Percentiles rank a stretch among this genome's conserved stretches.
Evolutionary conservation across 73 alveolate genomes (phyloP).

Genomic region (Uronychia setigera): DNA sequence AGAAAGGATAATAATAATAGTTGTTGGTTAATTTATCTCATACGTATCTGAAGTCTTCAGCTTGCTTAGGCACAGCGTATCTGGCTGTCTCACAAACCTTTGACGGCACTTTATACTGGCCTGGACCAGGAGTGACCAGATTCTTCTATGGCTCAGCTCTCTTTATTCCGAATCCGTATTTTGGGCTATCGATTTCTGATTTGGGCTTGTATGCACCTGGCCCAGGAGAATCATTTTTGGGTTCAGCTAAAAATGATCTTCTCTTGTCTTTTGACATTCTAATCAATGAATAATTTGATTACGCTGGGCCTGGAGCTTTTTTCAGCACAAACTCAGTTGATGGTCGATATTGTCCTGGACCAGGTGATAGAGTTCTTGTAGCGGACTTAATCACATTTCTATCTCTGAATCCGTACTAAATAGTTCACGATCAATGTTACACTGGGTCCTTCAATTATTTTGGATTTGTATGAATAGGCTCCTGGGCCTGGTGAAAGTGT

Average conservation of each 20-base stretch:
- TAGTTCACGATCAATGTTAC: not conserved
- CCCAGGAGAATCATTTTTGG: not conserved
- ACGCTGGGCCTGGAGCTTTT: constrained; percentile 8
- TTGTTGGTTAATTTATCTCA: constrained; percentile 6
- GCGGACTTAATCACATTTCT: not conserved
- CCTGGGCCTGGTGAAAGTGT: not conserved
- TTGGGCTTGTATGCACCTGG: not conserved
- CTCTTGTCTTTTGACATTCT: not conserved
- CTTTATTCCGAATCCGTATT: constrained; percentile 3
- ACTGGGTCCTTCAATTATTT: not conserved
- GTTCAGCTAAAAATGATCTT: not conserved
- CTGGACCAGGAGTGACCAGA: constrained; percentile 34
- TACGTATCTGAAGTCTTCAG: constrained; percentile 8
- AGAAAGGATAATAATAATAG: not conserved
- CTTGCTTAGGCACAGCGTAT: constrained; percentile 7
- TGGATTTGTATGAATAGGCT: not conserved
- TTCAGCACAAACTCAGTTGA: not conserved
- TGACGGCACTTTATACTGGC: constrained; percentile 30
- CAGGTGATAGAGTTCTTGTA: not conserved
- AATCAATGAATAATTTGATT: not conserved
- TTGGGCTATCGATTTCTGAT: not conserved
- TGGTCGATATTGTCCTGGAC: constrained; percentile 10
- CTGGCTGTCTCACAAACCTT: constrained; percentile 1
- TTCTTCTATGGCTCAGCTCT: not conserved
- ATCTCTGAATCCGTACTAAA: not conserved